These are phyloP conservation scores for Boletellus deceptivus DNA, from an alignment of 1,284 basidiomycete species.

Conservation along the genomic window DNA sequence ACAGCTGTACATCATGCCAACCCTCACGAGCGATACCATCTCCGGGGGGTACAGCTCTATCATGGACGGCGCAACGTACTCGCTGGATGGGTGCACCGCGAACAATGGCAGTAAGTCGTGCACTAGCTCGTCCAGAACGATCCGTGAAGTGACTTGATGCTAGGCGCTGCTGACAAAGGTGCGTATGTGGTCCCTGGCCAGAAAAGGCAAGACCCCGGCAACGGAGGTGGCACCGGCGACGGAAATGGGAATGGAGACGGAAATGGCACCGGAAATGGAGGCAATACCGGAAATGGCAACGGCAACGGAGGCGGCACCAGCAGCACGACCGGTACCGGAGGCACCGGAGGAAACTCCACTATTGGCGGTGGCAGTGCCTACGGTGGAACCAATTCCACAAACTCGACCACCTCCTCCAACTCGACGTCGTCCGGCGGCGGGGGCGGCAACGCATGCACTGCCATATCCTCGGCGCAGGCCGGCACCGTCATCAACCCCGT, in stretches of 20 bases:
- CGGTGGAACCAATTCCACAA: constrained; percentile 27
- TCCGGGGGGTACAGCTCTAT: constrained; percentile 54
- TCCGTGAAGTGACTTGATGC: not conserved
- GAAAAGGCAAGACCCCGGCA: constrained; percentile 25
- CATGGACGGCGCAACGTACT: constrained; percentile 62
- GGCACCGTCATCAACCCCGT: constrained; percentile 78
- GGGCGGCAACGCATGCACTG: constrained; percentile 37
- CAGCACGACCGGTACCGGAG: not conserved
- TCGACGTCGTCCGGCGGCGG: constrained; percentile 18
- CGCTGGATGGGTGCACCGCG: constrained; percentile 66
- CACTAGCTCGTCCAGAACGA: not conserved
- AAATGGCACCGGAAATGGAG: not conserved
- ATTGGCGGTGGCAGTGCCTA: not conserved
- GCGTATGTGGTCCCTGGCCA: constrained; percentile 13
- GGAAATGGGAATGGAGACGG: too few relatives aligned
- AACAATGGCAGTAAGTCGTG: constrained; percentile 10
- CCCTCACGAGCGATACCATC: constrained; percentile 64
- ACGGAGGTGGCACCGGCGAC: too few relatives aligned
- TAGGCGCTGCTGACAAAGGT: constrained; percentile 13
- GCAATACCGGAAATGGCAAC: not conserved
- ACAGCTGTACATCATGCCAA: constrained; percentile 76
- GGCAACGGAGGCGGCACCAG: not conserved
- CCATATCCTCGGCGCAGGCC: constrained; percentile 57
- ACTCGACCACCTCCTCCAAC: constrained; percentile 28
- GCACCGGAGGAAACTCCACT: not conserved